Conservation (phyloP, 805 yeast species). For the Saccharomyces jurei region DNA sequence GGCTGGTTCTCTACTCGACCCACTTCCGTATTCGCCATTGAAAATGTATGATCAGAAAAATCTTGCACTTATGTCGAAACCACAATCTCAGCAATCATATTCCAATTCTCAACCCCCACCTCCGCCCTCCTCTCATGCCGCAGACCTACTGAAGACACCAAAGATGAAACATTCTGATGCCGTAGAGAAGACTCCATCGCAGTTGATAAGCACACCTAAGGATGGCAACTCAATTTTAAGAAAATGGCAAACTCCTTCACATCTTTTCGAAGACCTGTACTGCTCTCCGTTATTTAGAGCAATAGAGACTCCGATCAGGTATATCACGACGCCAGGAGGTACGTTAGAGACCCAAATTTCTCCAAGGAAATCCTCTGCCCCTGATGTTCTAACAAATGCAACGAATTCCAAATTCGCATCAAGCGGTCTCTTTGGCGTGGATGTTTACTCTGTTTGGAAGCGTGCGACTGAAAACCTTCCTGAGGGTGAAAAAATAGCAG, state of each 20-base stretch:
- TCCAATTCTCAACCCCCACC: conserved; percentile 2
- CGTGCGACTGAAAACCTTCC: conserved; percentile 19
- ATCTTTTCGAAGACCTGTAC: conserved; percentile 27
- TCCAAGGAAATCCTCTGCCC: conserved; percentile 10
- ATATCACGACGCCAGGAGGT: conserved; percentile 14
- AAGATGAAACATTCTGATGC: conserved; percentile 10
- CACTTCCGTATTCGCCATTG: neutral
- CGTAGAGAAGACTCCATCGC: conserved; percentile 20
- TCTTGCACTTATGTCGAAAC: conserved; percentile 3
- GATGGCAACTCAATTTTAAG: conserved; percentile 16
- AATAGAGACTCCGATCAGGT: conserved; percentile 15
- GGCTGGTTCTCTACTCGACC: conserved; percentile 1
- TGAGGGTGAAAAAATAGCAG: neutral
- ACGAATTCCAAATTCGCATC: conserved; percentile 21
- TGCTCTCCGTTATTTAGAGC: conserved; percentile 28
- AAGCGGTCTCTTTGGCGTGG: conserved; percentile 30
- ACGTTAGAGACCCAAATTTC: conserved; percentile 8
- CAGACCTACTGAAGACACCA: conserved; percentile 19
- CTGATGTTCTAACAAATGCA: conserved; percentile 4
- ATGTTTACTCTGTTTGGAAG: conserved; percentile 30
- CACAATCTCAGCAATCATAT: conserved; percentile 5
- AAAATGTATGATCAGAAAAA: conserved; percentile 1
- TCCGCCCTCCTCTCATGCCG: neutral
- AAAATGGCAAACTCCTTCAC: conserved; percentile 31
- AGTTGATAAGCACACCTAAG: conserved; percentile 19